Evolutionary conservation across 768 basidiomycete species (phyloP).

Genomic region (Lentinula sp.): DNA sequence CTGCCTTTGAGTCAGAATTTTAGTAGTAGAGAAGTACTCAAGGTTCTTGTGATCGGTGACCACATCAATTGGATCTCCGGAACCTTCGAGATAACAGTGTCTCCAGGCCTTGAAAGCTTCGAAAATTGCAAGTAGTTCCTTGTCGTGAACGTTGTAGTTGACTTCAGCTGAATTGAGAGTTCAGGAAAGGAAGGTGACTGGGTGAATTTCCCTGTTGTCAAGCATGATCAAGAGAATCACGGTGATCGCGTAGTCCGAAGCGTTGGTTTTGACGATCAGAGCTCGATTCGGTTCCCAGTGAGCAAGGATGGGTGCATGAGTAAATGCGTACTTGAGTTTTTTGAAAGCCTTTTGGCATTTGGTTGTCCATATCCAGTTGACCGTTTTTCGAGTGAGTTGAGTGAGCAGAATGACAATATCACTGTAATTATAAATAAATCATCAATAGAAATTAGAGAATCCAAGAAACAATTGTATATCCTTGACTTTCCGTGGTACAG

Average conservation of each 20-base stretch:
- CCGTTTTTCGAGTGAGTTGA: no score
- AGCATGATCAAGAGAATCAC: conserved; percentile 26
- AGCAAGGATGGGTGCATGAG: no score
- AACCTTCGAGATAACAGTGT: not conserved
- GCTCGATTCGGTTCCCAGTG: no score
- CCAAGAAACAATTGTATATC: no score
- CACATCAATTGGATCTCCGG: not conserved
- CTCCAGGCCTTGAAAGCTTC: not conserved
- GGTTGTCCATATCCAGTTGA: no score
- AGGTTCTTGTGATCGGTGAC: not conserved
- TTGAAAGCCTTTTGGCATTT: no score
- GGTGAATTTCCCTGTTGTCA: conserved; percentile 34
- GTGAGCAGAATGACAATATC: no score
- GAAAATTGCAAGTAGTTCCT: not conserved
- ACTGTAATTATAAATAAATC: no score
- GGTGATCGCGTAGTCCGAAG: conserved; percentile 25
- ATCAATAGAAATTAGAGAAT: no score
- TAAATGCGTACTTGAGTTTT: no score
- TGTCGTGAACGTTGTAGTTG: no score
- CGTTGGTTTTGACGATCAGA: conserved; percentile 7
- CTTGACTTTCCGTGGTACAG: no score
- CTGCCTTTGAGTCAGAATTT: not conserved
- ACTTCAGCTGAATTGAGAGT: conserved; percentile 8
- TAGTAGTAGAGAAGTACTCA: not conserved
- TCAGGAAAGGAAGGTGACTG: conserved; percentile 29